Evolutionary conservation across 2,329 filamentous ascomycete species (phyloP).

Genomic region (Fusarium staphyleae): DNA sequence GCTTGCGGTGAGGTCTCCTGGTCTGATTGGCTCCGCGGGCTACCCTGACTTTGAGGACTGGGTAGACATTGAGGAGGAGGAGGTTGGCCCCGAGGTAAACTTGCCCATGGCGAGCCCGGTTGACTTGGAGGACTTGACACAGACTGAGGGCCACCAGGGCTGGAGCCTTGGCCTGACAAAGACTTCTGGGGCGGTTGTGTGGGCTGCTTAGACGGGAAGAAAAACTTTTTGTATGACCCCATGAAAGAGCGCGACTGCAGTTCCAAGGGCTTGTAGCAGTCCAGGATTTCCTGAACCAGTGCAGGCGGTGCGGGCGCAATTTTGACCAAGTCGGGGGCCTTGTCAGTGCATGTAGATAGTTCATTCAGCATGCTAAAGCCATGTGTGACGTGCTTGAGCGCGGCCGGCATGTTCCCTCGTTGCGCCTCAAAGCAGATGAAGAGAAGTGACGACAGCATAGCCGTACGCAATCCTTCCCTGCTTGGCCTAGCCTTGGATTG

Average conservation of each 20-base stretch:
- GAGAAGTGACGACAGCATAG: slow-evolving; percentile 49
- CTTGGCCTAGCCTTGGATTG: slow-evolving; percentile 49
- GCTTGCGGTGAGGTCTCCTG: slow-evolving; percentile 31
- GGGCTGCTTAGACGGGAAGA: slow-evolving; percentile 40
- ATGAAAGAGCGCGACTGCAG: slow-evolving; percentile 50
- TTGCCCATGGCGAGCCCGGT: slow-evolving; percentile 40
- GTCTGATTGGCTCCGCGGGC: slow-evolving; percentile 37
- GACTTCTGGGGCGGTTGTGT: slow-evolving; percentile 5
- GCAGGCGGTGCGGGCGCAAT: slow-evolving; percentile 49
- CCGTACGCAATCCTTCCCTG: slow-evolving; percentile 48
- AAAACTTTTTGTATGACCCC: slow-evolving; percentile 48
- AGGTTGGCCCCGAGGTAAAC: slow-evolving; percentile 7
- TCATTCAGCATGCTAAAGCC: slow-evolving; percentile 53
- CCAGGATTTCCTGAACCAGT: slow-evolving; percentile 49
- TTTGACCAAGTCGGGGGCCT: slow-evolving; percentile 47
- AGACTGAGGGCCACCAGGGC: slow-evolving; percentile 8
- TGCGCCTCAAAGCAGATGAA: slow-evolving; percentile 53
- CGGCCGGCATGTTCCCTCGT: slow-evolving; percentile 50
- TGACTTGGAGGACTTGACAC: slow-evolving; percentile 38
- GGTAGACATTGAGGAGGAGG: slow-evolving; percentile 35
- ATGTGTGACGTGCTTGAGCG: slow-evolving; percentile 51
- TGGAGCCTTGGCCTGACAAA: slow-evolving; percentile 11
- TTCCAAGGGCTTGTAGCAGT: slow-evolving; percentile 50
- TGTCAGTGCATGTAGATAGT: slow-evolving; percentile 47
- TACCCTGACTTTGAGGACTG: slow-evolving; percentile 47